Evolutionary conservation across 1,139 yeast species (phyloP), one percentile per base, ranked within the genome.

Genomic region (Saccharomyces hybrid): DNA sequence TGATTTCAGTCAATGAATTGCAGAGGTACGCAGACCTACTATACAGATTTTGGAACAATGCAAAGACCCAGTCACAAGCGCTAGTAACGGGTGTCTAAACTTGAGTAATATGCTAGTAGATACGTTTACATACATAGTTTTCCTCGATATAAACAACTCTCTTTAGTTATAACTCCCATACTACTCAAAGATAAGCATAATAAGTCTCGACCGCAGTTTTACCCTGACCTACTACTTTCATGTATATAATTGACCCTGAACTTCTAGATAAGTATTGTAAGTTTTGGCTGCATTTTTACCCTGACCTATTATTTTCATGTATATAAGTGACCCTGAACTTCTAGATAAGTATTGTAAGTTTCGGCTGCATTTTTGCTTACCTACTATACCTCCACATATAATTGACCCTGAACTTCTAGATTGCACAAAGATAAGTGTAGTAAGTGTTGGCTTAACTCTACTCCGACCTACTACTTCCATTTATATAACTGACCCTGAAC

Each of bases 21-120:
- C 96, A 91, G 66, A 79, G 87, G 61, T 93, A 93, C 69, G 97
- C 96, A 11, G 96, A 90, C 71, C 76, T 91, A 56, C 75, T 93
- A 61, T 76, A 88, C 63, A 81, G 88, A 67, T 91, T 89, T 71
- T 89, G 97, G 96, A 81, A 80, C 48, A 59, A 59, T 50, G 47
- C 44, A 16, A 49, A 34, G 16, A 50, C 44, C 12, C 44, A 38
- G 11, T 38, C 44, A 19, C 44, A 38, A 16, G 44, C 44, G 11
- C 44, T 38, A 38, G 44, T 38, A 16, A 38, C 44, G 44, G 11
- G 26, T 11, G 21, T 38, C 24, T 38, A 38, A 7, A 19, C 9
- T 9, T 38, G 44, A 9, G 44, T 19, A 38, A 19, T 38, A 38
- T 16, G 44, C 44, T 16, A 38, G 44, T 38, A 38, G 44, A 38